These are phyloP conservation scores for Centaurea solstitialis DNA, from an alignment of 129 eudicot genomes.

Conservation along the genomic window DNA sequence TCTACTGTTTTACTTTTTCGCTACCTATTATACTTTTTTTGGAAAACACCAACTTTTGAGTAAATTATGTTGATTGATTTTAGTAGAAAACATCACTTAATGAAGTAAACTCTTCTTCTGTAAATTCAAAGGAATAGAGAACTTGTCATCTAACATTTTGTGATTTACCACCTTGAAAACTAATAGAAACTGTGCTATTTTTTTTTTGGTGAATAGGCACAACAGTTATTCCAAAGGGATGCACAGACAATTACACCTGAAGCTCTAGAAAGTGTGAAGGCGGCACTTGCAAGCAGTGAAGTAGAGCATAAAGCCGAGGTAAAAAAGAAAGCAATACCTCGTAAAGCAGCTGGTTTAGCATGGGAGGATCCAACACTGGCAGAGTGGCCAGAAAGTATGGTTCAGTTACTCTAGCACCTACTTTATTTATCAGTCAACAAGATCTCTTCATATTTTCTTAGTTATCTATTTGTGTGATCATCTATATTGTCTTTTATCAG, in stretches of 20 bases:
- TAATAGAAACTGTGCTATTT: neutral
- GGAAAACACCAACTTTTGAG: neutral
- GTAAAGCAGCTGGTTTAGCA: constrained; percentile 90
- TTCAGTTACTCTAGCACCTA: neutral
- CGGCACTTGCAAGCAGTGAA: constrained; percentile 94
- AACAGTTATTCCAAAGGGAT: constrained; percentile 87
- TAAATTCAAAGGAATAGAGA: neutral
- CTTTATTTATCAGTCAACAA: neutral
- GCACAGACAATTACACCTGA: constrained; percentile 93
- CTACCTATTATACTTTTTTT: neutral
- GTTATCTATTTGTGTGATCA: neutral
- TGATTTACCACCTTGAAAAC: neutral
- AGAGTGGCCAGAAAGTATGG: constrained; percentile 94
- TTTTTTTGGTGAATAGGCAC: constrained; percentile 52
- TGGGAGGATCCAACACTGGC: constrained; percentile 99
- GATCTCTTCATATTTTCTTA: neutral
- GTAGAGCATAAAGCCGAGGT: constrained; percentile 92
- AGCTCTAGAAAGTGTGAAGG: constrained; percentile 92
- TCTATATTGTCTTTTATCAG: neutral
- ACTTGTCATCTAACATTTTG: neutral
- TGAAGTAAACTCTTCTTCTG: neutral
- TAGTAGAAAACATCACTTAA: neutral
- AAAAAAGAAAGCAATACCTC: constrained; percentile 86
- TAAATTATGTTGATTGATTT: constrained; percentile 1
- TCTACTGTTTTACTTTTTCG: neutral